Base-by-base conservation (phyloP, 805 yeast species). In the Candida succiphila region DNA sequence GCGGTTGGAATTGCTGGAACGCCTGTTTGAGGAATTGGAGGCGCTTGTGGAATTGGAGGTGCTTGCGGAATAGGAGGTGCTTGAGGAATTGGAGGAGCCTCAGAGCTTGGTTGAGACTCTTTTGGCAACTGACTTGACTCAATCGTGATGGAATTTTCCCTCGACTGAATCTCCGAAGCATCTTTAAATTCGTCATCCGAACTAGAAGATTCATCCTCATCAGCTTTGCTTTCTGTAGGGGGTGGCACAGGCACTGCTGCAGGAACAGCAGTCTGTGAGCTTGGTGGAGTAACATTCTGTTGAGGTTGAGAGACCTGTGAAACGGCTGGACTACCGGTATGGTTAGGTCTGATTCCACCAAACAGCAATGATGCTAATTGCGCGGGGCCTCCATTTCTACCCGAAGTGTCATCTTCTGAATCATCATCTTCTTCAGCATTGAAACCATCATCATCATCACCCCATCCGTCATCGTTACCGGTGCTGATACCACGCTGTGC, bases 401-500 rank as follows among this genome's bases (percentile, higher is more conserved):
- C 42, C 55, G 75, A 48, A 44, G 65, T 34, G 31, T 70, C 77
- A 33, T 68, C 73, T 12, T 69, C 71, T 12, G 60, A 61, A 15
- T 59, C 65, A 18, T 54, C 60, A n/a, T n/a, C n/a, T n/a, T n/a
- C n/a, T n/a, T n/a, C n/a, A n/a, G n/a, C n/a, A 52, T 35, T 55
- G 49, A 21, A 57, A 44, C 31, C 35, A 16, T 19, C 24, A 28
- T 6, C 4, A 3, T 46, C 58, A 39, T 74, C 74, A 3, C 55
- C 48, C 48, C 56, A 51, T 37, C 46, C 41, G 59, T 69, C 69
- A 36, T 60, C 75, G 33, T 58, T 63, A 26, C 58, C 63, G 19
- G 49, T 56, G 7, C 58, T 57, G 27, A 60, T 46, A 4, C 78
- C 78, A 54, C 88, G 65, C 51, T 82, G 89, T 7, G 83, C 72